Conservation (phyloP, 169 alveolate genomes). For the Amoebophrya sp. region DNA sequence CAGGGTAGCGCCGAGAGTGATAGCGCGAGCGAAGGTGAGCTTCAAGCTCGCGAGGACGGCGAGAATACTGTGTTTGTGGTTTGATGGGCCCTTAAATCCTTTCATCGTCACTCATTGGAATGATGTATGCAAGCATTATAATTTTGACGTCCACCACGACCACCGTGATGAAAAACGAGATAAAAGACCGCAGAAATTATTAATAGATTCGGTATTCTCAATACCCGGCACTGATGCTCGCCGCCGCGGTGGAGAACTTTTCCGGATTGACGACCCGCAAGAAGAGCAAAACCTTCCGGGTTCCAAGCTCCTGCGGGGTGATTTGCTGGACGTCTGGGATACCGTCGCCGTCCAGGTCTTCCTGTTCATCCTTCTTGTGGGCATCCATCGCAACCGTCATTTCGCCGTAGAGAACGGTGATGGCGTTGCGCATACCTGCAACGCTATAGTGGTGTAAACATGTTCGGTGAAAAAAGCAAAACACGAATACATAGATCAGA, state of each 20-base stretch:
- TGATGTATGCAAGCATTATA: too few relatives aligned
- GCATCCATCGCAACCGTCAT: not conserved
- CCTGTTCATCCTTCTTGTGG: not conserved
- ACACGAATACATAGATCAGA: too few relatives aligned
- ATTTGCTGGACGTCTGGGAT: not conserved
- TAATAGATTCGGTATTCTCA: too few relatives aligned
- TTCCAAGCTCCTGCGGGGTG: not conserved
- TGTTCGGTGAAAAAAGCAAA: too few relatives aligned
- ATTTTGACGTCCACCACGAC: too few relatives aligned
- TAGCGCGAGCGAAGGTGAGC: not conserved
- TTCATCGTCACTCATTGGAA: too few relatives aligned
- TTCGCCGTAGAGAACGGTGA: not conserved
- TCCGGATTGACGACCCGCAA: not conserved
- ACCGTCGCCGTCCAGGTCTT: not conserved
- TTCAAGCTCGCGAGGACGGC: conserved; percentile 1
- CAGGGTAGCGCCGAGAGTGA: not conserved
- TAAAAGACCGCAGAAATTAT: too few relatives aligned
- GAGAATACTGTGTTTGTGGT: not conserved
- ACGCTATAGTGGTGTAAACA: too few relatives aligned
- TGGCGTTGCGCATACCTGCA: not conserved
- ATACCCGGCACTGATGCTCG: not conserved
- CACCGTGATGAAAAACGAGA: too few relatives aligned
- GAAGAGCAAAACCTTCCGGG: not conserved
- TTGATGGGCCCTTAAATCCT: too few relatives aligned
- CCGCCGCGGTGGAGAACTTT: not conserved